phyloP scores from a whole-genome alignment of 192 early-diverging fungal species.

The Entomortierella beljakovae region DNA sequence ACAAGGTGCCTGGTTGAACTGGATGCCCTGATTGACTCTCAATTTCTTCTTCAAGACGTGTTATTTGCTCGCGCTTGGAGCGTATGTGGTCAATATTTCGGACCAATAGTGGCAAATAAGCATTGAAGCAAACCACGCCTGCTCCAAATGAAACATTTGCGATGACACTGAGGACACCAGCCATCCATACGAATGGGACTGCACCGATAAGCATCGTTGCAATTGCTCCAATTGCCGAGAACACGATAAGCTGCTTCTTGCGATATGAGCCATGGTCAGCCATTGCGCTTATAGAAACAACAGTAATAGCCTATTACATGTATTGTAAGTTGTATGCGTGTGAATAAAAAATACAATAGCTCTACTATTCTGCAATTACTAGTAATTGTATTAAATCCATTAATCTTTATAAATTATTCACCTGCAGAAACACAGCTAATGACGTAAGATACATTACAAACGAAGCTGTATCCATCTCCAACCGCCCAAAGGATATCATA shows the following conservation, averaged over 20 bases:
- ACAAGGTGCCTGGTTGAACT: background rate
- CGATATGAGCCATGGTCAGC: constrained; percentile 55
- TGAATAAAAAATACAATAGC: background rate
- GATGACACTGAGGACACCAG: constrained; percentile 54
- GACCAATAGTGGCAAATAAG: constrained; percentile 61
- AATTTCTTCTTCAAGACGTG: constrained; percentile 7
- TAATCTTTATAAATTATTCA: background rate
- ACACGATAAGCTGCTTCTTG: constrained; percentile 56
- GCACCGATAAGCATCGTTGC: constrained; percentile 61
- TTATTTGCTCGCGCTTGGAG: constrained; percentile 13
- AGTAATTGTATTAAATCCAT: background rate
- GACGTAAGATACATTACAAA: constrained; percentile 58
- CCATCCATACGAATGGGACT: constrained; percentile 37
- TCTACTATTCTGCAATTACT: background rate
- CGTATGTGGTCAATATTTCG: constrained; percentile 45
- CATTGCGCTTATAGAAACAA: constrained; percentile 53
- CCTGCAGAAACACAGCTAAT: constrained; percentile 53
- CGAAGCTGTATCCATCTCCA: constrained; percentile 55
- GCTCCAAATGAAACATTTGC: constrained; percentile 62
- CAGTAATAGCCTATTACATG: constrained; percentile 36
- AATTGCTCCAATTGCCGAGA: constrained; percentile 53
- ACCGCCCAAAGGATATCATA: constrained; percentile 46
- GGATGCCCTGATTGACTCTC: background rate
- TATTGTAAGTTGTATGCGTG: background rate
- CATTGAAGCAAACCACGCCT: constrained; percentile 63